Base-by-base conservation (phyloP, 2,329 filamentous ascomycete species). In the Bipolaris bicolor region DNA sequence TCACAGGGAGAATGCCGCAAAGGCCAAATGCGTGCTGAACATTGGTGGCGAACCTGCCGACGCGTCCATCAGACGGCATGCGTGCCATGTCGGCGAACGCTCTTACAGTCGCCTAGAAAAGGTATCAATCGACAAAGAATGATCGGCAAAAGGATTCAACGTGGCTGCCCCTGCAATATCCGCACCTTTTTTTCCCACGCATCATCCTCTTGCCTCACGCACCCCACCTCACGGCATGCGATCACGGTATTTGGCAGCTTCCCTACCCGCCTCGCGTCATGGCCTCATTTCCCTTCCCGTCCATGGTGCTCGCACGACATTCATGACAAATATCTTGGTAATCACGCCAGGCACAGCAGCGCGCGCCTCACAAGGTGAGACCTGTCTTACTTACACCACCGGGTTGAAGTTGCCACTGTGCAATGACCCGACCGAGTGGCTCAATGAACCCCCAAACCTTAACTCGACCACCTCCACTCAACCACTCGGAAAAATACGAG, bases 381-480 rank as follows among this genome's bases (percentile, higher is more conserved):
- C 50, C 55, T 51, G 61, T 26, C 24, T 26, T 26, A 24, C 22
- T 1, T 34, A 60, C 52, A 49, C 37, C 57, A 45, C 37, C 45
- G 16, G 50, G 37, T 16, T 13, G 29, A 54, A 26, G 7, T 36
- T 33, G 44, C 39, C 24, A 39, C 54, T 50, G 50, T 59, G 52
- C 45, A 43, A 58, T 40, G 55, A 52, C 51, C 55, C 57, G 55
- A 47, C 50, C 34, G 53, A 55, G 29, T 46, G 55, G 50, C 48
- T 50, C 58, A 53, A 7, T 48, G 51, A 51, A 47, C 45, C 58
- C 58, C 45, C 43, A 44, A 68, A 68, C 64, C 58, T 66, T 68
- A 68, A 67, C 59, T 45, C 7, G 39, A 68, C 65, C 51, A 40
- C 34, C 40, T 41, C 39, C 20, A 67, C 59, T 45, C 7, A 36